phyloP scores from a whole-genome alignment of 2,329 filamentous ascomycete species.

The Helminthosporium solani region DNA sequence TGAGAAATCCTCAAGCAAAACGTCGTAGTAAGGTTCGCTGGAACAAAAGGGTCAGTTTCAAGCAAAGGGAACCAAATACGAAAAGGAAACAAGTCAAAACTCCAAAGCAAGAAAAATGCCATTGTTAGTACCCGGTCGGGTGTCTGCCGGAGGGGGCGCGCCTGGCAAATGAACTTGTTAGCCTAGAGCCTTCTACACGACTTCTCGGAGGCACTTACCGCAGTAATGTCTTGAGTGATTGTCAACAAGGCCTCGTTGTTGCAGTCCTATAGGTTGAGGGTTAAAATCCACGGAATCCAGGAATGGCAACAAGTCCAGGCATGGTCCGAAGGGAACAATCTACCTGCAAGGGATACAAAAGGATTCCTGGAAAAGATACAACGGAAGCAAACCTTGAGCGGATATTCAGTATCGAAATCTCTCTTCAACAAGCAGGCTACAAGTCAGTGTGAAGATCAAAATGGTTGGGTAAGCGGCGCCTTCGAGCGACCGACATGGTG shows the following conservation, averaged over 20 bases:
- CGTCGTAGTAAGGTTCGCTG: conserved; percentile 44
- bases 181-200: background rate
- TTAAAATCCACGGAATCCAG: conserved; percentile 1
- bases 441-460: conserved; percentile 38
- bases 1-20: conserved; percentile 31
- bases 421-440: conserved; percentile 27
- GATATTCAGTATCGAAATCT: conserved; percentile 9
- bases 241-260: background rate
- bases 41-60: conserved; percentile 38
- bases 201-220: too few relatives aligned
- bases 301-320: conserved; percentile 2
- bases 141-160: background rate
- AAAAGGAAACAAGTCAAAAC: conserved; percentile 10
- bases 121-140: conserved; percentile 34
- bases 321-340: conserved; percentile 2
- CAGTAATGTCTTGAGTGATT: too few relatives aligned
- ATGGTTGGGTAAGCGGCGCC: conserved; percentile 20
- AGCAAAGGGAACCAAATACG: conserved; percentile 9
- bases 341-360: conserved; percentile 4
- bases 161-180: background rate
- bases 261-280: background rate
- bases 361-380: conserved; percentile 15
- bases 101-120: conserved; percentile 36
- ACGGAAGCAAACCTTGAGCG: conserved; percentile 12
- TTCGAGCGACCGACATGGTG: conserved; percentile 30